Base-by-base conservation (phyloP, 2,329 filamentous ascomycete species). In the Dichotomopilus funicola region DNA sequence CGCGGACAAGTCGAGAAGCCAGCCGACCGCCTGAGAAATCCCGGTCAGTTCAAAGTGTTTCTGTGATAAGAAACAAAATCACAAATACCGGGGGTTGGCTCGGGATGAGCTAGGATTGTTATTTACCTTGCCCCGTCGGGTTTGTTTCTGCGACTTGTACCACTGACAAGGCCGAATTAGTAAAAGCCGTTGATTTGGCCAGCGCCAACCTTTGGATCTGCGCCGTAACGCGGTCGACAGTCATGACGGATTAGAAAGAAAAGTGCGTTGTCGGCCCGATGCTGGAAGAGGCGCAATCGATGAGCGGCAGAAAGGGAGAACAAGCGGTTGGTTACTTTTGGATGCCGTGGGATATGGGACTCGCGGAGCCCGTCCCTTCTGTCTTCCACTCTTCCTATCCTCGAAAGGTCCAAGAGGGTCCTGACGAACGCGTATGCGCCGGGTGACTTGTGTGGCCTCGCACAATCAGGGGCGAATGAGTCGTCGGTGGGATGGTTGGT, bases 1-100 rank as follows among this genome's bases (percentile, higher is more conserved):
- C 63, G 8, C 57, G 46, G 44, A 64, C 48, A 13, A 63, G 56
- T n/a, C 58, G 56, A 7, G 58, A 49, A 35, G 63, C 59, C 40
- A 64, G 40, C 11, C 53, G 56, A 4, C 58, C 58, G 34, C 58
- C 55, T 58, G 35, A 35, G 36, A 27, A 27, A 27, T 3, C 1
- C 6, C 5, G 42, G 13, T 55, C 33, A 48, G 50, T 36, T 7
- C 40, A 12, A n/a, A n/a, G 6, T n/a, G 35, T 13, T 37, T 34
- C 33, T 49, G 7, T 10, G 13, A 3, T n/a, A 11, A 2, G 34
- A 19, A 11, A 19, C 19, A 43, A 19, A 5, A 19, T 27, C 19
- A 27, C 19, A 27, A 27, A 27, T 27, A 27, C 19, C 19, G 19
- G 19, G 19, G 19, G 2, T 27, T 27, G 19, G 19, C 19, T 27